Evolutionary conservation across 2,329 filamentous ascomycete genomes (phyloP), one percentile per base, ranked within the genome.

Genomic region (Zymoseptoria pseudotritici): DNA sequence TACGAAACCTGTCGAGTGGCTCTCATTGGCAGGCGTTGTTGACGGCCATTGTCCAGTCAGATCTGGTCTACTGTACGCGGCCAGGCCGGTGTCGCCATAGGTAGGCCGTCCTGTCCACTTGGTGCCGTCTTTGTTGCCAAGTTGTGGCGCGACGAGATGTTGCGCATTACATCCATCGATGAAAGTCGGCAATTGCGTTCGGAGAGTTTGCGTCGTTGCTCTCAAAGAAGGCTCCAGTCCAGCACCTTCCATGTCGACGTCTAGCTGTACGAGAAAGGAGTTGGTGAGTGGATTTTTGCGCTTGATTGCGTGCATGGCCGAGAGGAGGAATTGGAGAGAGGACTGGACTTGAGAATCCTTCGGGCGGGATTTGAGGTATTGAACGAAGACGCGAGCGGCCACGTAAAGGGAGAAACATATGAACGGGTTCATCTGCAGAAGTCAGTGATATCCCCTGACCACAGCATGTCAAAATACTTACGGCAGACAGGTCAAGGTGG

Each of bases 371-470:
- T 96, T 97, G n/a, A 97, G 81, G 70, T 95, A 97, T 72, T 97
- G 93, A 7, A 97, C 88, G 70, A 97, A 97, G 0, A 97, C 93
- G 56, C 94, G 85, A 21, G 93, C 90, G 10, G 93, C 89, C n/a
- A 97, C 92, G 69, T 97, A 97, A 51, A 99, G 82, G 71, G 91
- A 96, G 75, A 97, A 97, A 0, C 91, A 91, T 68, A 96, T 88
- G 72, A 97, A 97, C 0, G 93, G 91, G 66, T 97, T 96, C 84
- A 96, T 90, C 91, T 97, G 61, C 26, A 11, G 49, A 36, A n/a
- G 10, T 22, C 53, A 55, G 66, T 51, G 64, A 53, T 55, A 9
- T 10, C 20, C 13, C 7, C 3, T 26, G 24, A 22, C 49, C 24
- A 17, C 26, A 20, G 31, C 11, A 31, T 26, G 53, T 42, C 29